These are phyloP conservation scores for Logfia minima DNA, from an alignment of 129 eudicot species.

Conservation along the genomic window DNA sequence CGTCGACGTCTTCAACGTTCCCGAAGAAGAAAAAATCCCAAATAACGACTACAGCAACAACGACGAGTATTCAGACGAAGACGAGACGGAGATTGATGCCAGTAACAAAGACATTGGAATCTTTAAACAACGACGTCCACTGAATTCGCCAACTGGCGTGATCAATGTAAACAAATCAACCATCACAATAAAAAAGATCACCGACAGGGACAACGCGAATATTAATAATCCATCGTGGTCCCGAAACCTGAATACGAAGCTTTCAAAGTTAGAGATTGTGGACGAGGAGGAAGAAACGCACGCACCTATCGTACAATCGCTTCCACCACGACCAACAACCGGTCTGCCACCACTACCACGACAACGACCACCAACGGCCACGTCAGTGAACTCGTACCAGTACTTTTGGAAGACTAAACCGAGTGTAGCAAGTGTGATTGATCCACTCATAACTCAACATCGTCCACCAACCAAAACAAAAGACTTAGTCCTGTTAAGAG, in stretches of 20 bases:
- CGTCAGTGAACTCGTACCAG: slow-evolving; percentile 61
- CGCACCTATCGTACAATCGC: slow-evolving; percentile 26
- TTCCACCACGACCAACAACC: slow-evolving; percentile 37
- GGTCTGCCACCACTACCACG: slow-evolving; percentile 45
- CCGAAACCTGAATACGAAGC: slow-evolving; percentile 35
- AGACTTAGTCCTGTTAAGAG: slow-evolving; percentile 49
- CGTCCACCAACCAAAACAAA: slow-evolving; percentile 43
- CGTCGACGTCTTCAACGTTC: slow-evolving; percentile 25
- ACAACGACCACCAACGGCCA: slow-evolving; percentile 29
- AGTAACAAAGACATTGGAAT: slow-evolving; percentile 12
- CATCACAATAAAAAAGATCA: slow-evolving; percentile 41
- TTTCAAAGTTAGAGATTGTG: slow-evolving; percentile 14
- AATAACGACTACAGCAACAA: slow-evolving; percentile 5
- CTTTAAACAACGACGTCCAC: slow-evolving; percentile 17
- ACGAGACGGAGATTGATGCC: slow-evolving; percentile 11
- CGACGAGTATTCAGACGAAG: neutral
- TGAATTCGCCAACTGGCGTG: slow-evolving; percentile 29
- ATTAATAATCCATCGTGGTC: slow-evolving; percentile 39
- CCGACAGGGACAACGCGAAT: slow-evolving; percentile 40
- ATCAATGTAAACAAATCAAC: slow-evolving; percentile 46
- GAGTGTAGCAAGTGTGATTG: slow-evolving; percentile 29
- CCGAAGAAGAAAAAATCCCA: slow-evolving; percentile 21
- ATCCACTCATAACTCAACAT: slow-evolving; percentile 33
- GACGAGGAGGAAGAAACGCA: slow-evolving; percentile 18
- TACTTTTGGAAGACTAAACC: slow-evolving; percentile 77